Base-by-base conservation (phyloP, 495 filamentous ascomycete genomes). In the Talaromyces liani region DNA sequence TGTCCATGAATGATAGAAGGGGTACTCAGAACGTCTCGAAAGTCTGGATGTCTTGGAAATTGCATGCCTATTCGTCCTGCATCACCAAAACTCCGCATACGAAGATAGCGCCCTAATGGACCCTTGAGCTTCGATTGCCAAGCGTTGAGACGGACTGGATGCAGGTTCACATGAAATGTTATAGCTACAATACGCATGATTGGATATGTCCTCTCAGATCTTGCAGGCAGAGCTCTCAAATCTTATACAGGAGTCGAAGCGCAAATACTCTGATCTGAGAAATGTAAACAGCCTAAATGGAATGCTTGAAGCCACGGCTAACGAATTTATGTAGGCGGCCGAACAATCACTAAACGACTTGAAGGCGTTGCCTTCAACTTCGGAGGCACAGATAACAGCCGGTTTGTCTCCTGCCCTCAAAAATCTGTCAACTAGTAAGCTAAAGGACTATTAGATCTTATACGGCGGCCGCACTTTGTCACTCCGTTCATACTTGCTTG, bases 401-500 rank as follows among this genome's bases (percentile, higher is more conserved):
- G 93, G 93, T 96, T 69, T 69, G 83, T 66, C 60, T 31, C 51
- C n/a, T 31, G 20, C 6, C 36, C 65, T 12, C 22, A 27, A 22
- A 22, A 1, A 16, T 33, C 31, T 47, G 8, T 4, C 39, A 20
- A 39, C 73, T 79, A 66, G 60, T 60, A 65, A 64, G 41, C 39
- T 68, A 65, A 70, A 96, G 94, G 97, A 79, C 97, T 60, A 83
- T 68, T 65, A 70, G 94, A 98, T 79, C 84, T 98, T 61, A 84
- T 87, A 59, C 85, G 91, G 67, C 86, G 87, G 59, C 84, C 90
- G 24, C 85, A 86, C 65, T 96, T 98, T 72, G 86, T 94, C 58
- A 90, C 91, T 64, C 95, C 94, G 31, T 97, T 98, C 68, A 82
- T 97, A 51, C 84, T 97, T 66, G 94, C 94, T 51, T 98, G 95